Base-by-base conservation (phyloP, 2,329 filamentous ascomycete genomes). In the Paramyrothecium roridum region DNA sequence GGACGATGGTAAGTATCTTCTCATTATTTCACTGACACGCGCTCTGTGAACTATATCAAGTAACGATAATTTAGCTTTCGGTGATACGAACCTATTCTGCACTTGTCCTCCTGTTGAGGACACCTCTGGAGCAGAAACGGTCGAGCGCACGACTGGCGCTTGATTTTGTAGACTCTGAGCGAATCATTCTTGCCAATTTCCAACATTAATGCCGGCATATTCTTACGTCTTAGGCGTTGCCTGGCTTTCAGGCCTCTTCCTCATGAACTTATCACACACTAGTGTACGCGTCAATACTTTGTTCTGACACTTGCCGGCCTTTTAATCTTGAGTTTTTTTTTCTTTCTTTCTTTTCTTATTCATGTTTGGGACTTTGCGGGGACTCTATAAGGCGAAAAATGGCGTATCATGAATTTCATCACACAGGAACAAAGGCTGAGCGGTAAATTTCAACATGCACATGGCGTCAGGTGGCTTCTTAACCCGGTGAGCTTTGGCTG, bases 61-160 rank as follows among this genome's bases (percentile, higher is more conserved):
- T 58, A 52, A 63, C 48, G 26, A 21, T 30, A 43, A 52, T 45
- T 33, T 63, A 93, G 90, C 90, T 13, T 96, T 91, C 67, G 93
- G 93, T 57, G 93, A 97, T 69, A 83, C 88, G 67, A 96, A 97
- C 76, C 84, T 97, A 58, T 96, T 96, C 82, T 97, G 93, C 80
- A 96, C 91, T 11, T 97, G 93, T 71, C 89, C 90, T 43, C 91
- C 93, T 0, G 90, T 96, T 8, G 89, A 91, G 72, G 80, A 82
- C 61, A 82, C 79, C 17, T 80, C 60, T 6, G 54, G 55, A 13
- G 21, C 48, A 16, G 48, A 50, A 22, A 50, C 48, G 12, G 30
- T 50, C 17, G 48, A 50, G 48, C 48, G 48, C 22, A 50, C 48
- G 6, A 23, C 48, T 30, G 48, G 48, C 48, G 48, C 48, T 13